Percentiles rank a stretch among this genome's conserved stretches.
Conservation (phyloP, 192 early-diverging fungal species). For the Kappamyces sp. region DNA sequence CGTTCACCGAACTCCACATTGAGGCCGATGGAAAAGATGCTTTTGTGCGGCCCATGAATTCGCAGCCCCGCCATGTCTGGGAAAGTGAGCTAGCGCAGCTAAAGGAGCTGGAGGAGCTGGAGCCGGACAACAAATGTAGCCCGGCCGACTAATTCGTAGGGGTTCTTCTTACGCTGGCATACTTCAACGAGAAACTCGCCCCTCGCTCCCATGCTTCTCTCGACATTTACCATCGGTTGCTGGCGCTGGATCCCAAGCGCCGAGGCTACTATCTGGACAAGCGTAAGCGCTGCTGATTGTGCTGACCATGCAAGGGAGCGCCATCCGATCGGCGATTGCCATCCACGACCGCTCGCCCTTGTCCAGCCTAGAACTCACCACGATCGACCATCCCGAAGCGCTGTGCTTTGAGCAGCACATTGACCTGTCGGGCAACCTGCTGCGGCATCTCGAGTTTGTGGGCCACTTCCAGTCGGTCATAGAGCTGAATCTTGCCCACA, state of each 20-base stretch:
- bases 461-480: background rate
- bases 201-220: background rate
- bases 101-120: slow-evolving; percentile 65
- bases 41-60: too few relatives aligned
- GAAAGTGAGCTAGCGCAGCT: slow-evolving; percentile 53
- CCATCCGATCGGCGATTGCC: background rate
- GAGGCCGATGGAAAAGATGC: too few relatives aligned
- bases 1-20: too few relatives aligned
- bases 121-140: slow-evolving; percentile 72
- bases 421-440: background rate
- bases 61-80: slow-evolving; percentile 32
- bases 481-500: slow-evolving; percentile 7
- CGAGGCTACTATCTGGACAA: too few relatives aligned
- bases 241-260: too few relatives aligned
- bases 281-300: too few relatives aligned
- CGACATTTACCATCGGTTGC: too few relatives aligned
- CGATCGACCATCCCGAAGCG: background rate
- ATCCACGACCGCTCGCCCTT: background rate
- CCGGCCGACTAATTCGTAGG: slow-evolving; percentile 2
- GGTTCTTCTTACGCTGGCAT: slow-evolving; percentile 48
- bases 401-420: background rate
- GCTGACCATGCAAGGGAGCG: too few relatives aligned
- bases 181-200: slow-evolving; percentile 45
- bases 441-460: background rate
- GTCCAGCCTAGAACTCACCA: background rate